Base-by-base conservation (phyloP, 345 rosid genomes). In the Eucalyptus guilfoylei region DNA sequence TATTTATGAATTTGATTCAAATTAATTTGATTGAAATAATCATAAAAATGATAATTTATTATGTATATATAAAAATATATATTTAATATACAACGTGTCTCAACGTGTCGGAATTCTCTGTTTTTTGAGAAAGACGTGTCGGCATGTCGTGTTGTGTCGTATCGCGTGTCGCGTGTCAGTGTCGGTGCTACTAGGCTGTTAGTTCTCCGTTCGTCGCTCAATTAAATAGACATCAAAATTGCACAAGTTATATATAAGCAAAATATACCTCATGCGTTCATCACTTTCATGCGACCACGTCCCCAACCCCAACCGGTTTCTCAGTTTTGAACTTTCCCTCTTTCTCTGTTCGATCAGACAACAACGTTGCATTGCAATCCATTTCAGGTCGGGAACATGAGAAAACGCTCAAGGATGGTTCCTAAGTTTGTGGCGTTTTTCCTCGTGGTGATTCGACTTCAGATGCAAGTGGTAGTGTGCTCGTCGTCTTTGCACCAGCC, bases 101-200 rank as follows among this genome's bases (percentile, higher is more conserved):
- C 3, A 15, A 49, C 3, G 0, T 49, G 19, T 49, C 3, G 19
- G 3, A 49, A 49, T 49, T 49, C 8, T 49, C 1, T 49, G 1
- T 15, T 49, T 49, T 15, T 49, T 49, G 0, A 49, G 3, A 49
- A 49, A 15, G 4, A 49, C 11, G 4, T 45, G 10, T 45, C 11
- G 11, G 47, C 47, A 0, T 45, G 4, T 45, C 3, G 8, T 49
- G 19, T 49, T 7, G 52, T 49, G 52, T 49, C 4, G 6, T 21
- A 1, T 17, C 8, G 2, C 3, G 4, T 6, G 6, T 72, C 24
- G 1, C 52, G 0, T 49, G 19, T 49, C 3, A 14, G 1, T 49
- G 3, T 49, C 0, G 7, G 17, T 44, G 2, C 3, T 49, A 49
- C 52, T 49, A 15, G 15, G 7, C 52, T 15, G 15, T 49, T 15